phyloP scores from a whole-genome alignment of 2,329 filamentous ascomycete species.

The Diaporthe batatas region DNA sequence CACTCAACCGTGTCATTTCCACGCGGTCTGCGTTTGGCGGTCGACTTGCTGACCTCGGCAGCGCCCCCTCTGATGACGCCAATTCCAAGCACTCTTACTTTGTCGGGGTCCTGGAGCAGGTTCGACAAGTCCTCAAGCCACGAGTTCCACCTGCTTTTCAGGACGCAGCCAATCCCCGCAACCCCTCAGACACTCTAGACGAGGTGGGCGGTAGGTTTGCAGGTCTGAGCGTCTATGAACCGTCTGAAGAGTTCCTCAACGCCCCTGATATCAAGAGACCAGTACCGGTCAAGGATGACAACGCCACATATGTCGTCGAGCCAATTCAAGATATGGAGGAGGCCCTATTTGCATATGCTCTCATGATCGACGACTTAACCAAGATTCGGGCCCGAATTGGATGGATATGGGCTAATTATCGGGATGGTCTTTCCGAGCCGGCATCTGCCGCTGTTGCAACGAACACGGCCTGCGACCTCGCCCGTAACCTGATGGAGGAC shows the following conservation, averaged over 20 bases:
- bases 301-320: conserved; percentile 52
- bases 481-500: conserved; percentile 50
- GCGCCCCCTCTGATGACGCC: not conserved
- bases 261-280: conserved; percentile 48
- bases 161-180: not conserved
- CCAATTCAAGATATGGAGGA: conserved; percentile 45
- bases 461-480: conserved; percentile 54
- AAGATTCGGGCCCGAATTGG: conserved; percentile 47
- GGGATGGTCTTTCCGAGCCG: conserved; percentile 48
- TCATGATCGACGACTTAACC: conserved; percentile 51
- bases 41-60: conserved; percentile 43
- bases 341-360: conserved; percentile 46
- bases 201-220: conserved; percentile 52
- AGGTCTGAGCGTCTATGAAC: conserved; percentile 53
- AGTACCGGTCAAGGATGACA: conserved; percentile 36
- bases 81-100: conserved; percentile 15
- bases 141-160: not conserved
- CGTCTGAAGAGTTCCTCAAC: conserved; percentile 53
- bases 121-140: not conserved
- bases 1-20: conserved; percentile 55
- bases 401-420: conserved; percentile 51
- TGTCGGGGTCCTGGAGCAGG: not conserved
- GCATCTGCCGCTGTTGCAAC: conserved; percentile 53
- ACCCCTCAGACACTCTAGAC: not conserved
- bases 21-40: conserved; percentile 49